phyloP scores from a whole-genome alignment of 2,329 filamentous ascomycete species.

The Colletotrichum australisinense region DNA sequence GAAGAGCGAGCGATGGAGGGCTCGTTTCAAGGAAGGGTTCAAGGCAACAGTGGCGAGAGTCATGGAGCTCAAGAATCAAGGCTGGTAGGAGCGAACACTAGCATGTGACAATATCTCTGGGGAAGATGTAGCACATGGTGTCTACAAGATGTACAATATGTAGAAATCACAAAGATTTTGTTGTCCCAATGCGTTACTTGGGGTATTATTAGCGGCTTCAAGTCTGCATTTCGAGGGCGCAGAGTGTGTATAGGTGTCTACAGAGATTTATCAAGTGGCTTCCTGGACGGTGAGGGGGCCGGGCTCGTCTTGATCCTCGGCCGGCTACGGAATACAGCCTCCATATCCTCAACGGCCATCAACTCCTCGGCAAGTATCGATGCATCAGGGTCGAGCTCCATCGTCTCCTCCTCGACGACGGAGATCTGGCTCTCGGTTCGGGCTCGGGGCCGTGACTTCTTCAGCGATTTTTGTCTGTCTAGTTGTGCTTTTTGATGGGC shows the following conservation, averaged over 20 bases:
- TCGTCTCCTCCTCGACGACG: constrained; percentile 55
- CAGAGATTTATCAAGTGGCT: constrained; percentile 13
- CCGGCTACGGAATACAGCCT: constrained; percentile 85
- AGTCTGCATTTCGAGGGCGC: not conserved
- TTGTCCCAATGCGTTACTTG: constrained; percentile 10
- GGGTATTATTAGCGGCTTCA: not conserved
- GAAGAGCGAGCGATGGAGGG: constrained; percentile 75
- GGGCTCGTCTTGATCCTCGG: constrained; percentile 86
- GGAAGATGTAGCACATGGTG: not conserved
- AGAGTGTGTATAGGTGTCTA: not conserved
- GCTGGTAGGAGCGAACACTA: constrained; percentile 68
- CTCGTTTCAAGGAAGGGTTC: constrained; percentile 77
- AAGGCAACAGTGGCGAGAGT: constrained; percentile 72
- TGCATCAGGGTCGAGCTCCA: constrained; percentile 46
- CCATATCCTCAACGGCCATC: constrained; percentile 79
- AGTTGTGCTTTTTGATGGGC: constrained; percentile 70
- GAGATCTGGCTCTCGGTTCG: constrained; percentile 60
- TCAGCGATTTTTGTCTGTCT: constrained; percentile 63
- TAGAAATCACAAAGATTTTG: constrained; percentile 12
- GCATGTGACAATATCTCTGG: not conserved
- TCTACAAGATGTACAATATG: constrained; percentile 26
- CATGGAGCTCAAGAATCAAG: constrained; percentile 77
- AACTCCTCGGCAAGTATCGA: constrained; percentile 74
- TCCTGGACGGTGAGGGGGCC: constrained; percentile 59
- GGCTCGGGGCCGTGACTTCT: constrained; percentile 49